phyloP scores from a whole-genome alignment of 208 protist genomes.

The Herpetomonas tarakana region DNA sequence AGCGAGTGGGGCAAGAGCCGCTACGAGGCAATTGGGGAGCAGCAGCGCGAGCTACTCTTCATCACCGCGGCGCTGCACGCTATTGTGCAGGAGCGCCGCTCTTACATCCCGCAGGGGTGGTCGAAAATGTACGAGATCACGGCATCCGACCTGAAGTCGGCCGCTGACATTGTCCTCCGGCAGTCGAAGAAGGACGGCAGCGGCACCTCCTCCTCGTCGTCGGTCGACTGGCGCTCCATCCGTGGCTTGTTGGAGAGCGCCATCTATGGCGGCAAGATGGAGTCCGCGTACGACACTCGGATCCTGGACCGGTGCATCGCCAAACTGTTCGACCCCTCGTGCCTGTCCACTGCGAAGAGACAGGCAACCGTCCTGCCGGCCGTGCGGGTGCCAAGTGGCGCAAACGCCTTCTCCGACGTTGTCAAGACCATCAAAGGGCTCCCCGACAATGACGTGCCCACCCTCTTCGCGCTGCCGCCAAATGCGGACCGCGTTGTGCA shows the following conservation, averaged over 20 bases:
- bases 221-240: slow-evolving; percentile 91
- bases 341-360: slow-evolving; percentile 51
- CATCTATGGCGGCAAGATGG: slow-evolving; percentile 97
- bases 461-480: slow-evolving; percentile 92
- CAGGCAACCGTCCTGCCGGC: slow-evolving; percentile 55
- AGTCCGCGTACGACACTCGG: slow-evolving; percentile 92
- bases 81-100: slow-evolving; percentile 95
- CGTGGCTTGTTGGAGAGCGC: slow-evolving; percentile 93
- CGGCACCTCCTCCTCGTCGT: not conserved
- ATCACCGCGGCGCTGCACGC: slow-evolving; percentile 95
- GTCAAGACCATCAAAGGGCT: slow-evolving; percentile 78
- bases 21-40: slow-evolving; percentile 50
- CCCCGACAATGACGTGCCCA: slow-evolving; percentile 90
- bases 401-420: slow-evolving; percentile 60
- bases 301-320: slow-evolving; percentile 91
- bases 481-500: slow-evolving; percentile 95
- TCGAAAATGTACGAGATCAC: slow-evolving; percentile 97
- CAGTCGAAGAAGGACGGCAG: slow-evolving; percentile 35
- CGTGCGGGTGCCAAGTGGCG: slow-evolving; percentile 62
- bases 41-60: slow-evolving; percentile 92
- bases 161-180: slow-evolving; percentile 88
- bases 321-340: slow-evolving; percentile 84
- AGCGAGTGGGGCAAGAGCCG: slow-evolving; percentile 68
- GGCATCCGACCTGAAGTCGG: slow-evolving; percentile 90
- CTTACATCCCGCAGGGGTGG: slow-evolving; percentile 98